Conservation (phyloP, 1,284 basidiomycete species). For the Tilletia indica region DNA sequence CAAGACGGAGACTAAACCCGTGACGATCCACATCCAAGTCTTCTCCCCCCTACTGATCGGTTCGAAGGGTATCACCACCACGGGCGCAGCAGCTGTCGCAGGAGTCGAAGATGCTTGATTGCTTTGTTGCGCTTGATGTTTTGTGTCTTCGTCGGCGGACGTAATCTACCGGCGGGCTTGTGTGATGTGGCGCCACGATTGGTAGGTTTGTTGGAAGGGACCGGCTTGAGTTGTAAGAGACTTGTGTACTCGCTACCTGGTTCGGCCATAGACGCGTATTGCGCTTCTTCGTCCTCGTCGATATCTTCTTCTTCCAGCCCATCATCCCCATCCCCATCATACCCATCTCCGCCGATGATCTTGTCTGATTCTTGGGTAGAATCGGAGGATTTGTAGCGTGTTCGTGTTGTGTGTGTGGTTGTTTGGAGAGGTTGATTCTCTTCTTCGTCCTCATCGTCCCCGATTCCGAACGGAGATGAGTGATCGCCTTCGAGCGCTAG, state of each 20-base stretch:
- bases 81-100: neutral
- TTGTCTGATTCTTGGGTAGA: neutral
- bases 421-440: neutral
- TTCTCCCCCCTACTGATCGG: conserved; percentile 20
- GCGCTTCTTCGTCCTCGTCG: neutral
- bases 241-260: neutral
- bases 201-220: neutral
- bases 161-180: neutral
- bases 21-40: conserved; percentile 24
- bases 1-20: conserved; percentile 21
- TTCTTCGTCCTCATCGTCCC: neutral
- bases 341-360: neutral
- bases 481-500: neutral
- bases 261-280: neutral
- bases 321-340: neutral
- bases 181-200: neutral
- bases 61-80: conserved; percentile 20
- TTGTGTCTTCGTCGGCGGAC: neutral
- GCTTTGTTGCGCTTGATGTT: neutral
- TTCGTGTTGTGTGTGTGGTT: neutral
- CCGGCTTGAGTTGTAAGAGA: conserved; percentile 1
- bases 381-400: neutral
- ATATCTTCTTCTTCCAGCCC: neutral
- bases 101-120: neutral
- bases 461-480: neutral